A percentile compares a stretch with the other conserved stretches of the same genome.
Conservation (phyloP, 768 basidiomycete genomes). For the Lyophyllum decastes region DNA sequence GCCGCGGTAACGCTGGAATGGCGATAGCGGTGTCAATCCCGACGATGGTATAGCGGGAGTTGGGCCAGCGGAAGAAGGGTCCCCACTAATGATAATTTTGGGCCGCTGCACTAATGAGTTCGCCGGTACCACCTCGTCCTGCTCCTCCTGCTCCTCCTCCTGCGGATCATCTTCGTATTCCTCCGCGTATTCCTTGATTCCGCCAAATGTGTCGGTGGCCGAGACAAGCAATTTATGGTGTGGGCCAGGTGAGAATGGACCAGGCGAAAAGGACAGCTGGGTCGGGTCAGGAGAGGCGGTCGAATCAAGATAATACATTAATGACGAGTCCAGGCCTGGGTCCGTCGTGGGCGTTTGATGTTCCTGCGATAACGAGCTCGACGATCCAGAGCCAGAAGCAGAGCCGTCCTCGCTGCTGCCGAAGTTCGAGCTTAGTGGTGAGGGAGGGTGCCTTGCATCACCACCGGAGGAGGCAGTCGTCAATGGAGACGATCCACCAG, state of each 20-base stretch:
- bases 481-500: constrained; percentile 5
- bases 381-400: constrained; percentile 37
- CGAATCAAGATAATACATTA: constrained; percentile 39
- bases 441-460: constrained; percentile 32
- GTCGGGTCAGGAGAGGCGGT: constrained; percentile 29
- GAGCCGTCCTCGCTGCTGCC: constrained; percentile 44
- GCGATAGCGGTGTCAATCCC: constrained; percentile 39
- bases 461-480: not conserved
- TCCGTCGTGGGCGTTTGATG: constrained; percentile 42
- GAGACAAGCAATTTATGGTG: constrained; percentile 27
- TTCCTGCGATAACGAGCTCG: constrained; percentile 40
- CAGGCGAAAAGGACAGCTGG: constrained; percentile 20
- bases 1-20: constrained; percentile 54
- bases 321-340: constrained; percentile 26
- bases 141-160: constrained; percentile 22
- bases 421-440: constrained; percentile 52
- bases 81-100: constrained; percentile 37
- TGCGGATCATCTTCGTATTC: constrained; percentile 28
- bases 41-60: constrained; percentile 34
- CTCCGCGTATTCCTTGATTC: constrained; percentile 19
- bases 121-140: constrained; percentile 13
- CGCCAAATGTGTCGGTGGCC: constrained; percentile 39
- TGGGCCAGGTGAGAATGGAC: constrained; percentile 11
- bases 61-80: constrained; percentile 23
- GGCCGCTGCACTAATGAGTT: constrained; percentile 26